Conservation (phyloP, 495 filamentous ascomycete species). For the Aspergillus nidulans region DNA sequence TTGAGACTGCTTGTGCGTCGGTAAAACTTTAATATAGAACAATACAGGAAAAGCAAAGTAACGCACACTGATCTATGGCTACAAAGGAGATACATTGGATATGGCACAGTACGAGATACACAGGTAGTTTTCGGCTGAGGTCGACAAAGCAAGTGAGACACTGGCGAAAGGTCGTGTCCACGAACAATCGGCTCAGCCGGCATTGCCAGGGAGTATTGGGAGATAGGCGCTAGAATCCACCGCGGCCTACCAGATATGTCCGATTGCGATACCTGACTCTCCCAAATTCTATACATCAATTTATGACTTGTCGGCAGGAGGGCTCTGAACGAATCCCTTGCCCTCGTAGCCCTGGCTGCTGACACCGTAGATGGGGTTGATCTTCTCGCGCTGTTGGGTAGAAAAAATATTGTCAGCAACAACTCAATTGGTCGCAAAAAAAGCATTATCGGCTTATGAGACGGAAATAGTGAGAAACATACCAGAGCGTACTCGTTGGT, state of each 20-base stretch:
- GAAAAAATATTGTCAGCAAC: slow-evolving; percentile 9
- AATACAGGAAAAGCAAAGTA: not conserved
- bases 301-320: slow-evolving; percentile 42
- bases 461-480: slow-evolving; percentile 17
- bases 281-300: slow-evolving; percentile 20
- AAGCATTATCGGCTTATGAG: not conserved
- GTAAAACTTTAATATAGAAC: not conserved
- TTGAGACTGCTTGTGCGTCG: not conserved
- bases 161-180: slow-evolving; percentile 22
- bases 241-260: slow-evolving; percentile 12
- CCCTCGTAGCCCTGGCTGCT: slow-evolving; percentile 75
- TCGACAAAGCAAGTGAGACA: slow-evolving; percentile 38
- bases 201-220: slow-evolving; percentile 14
- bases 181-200: slow-evolving; percentile 16
- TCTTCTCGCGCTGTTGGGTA: slow-evolving; percentile 64
- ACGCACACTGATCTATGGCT: slow-evolving; percentile 34
- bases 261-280: slow-evolving; percentile 23
- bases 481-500: slow-evolving; percentile 90
- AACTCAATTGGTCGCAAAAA: not conserved
- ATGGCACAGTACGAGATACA: slow-evolving; percentile 51
- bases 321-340: slow-evolving; percentile 77
- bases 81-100: slow-evolving; percentile 50
- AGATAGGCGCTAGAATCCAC: slow-evolving; percentile 8
- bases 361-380: slow-evolving; percentile 86
- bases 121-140: slow-evolving; percentile 36